Conservation (phyloP, 2,329 filamentous ascomycete genomes). For the Ascomycota sp. region DNA sequence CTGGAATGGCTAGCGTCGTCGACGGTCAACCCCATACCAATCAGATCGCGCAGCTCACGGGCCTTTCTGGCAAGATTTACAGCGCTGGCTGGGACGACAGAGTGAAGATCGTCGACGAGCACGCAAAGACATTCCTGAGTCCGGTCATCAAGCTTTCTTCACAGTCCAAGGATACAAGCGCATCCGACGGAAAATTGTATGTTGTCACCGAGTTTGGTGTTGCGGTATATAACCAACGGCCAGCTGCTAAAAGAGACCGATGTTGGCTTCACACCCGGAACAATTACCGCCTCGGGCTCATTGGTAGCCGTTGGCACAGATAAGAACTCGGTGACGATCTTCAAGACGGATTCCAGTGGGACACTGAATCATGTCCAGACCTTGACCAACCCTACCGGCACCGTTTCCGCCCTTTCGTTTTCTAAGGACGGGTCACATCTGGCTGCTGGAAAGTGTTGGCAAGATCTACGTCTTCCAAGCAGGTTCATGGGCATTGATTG, state of each 20-base stretch:
- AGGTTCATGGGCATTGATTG: constrained; percentile 46
- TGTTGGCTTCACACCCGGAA: constrained; percentile 44
- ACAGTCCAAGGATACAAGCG: constrained; percentile 60
- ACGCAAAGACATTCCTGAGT: constrained; percentile 56
- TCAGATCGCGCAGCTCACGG: constrained; percentile 59
- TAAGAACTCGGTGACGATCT: constrained; percentile 57
- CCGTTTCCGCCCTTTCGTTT: constrained; percentile 66
- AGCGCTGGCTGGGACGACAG: constrained; percentile 91
- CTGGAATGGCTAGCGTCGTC: constrained; percentile 45
- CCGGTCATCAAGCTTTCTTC: constrained; percentile 45
- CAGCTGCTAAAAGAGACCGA: constrained; percentile 37
- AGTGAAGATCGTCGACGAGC: constrained; percentile 56
- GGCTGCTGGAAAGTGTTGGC: constrained; percentile 64
- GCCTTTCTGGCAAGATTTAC: constrained; percentile 44
- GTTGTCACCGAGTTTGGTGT: constrained; percentile 35
- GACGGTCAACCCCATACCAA: constrained; percentile 72
- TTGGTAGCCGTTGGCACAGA: constrained; percentile 58
- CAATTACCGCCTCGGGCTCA: constrained; percentile 47
- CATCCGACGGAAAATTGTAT: constrained; percentile 28
- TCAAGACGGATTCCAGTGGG: constrained; percentile 33
- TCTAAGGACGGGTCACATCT: constrained; percentile 57
- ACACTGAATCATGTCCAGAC: constrained; percentile 32
- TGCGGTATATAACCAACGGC: constrained; percentile 36
- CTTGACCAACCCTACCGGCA: constrained; percentile 47
- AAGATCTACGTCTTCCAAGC: constrained; percentile 67